phyloP scores from a whole-genome alignment of 2,329 filamentous ascomycete genomes.

The Magnaporthiopsis incrustans region DNA sequence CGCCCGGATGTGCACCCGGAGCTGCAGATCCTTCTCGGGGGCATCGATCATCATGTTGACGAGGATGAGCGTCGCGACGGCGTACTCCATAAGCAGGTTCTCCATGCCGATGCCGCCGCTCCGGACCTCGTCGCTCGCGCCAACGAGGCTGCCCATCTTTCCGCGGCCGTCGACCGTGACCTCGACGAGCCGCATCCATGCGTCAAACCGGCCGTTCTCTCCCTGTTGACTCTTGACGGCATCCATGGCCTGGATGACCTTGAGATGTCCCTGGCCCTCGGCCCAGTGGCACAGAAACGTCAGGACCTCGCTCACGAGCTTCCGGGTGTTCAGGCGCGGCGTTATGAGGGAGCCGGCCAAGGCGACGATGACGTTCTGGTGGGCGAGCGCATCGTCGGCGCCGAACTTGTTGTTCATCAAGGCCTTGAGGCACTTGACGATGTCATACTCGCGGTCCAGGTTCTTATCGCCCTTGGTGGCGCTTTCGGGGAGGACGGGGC shows the following conservation, averaged over 20 bases:
- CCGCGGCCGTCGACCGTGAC: conserved; percentile 94
- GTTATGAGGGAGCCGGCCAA: conserved; percentile 82
- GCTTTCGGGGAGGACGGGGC: conserved; percentile 56
- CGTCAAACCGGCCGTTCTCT: conserved; percentile 92
- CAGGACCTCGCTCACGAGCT: conserved; percentile 90
- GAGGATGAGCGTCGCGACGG: conserved; percentile 85
- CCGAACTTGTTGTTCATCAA: conserved; percentile 99
- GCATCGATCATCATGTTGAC: conserved; percentile 96
- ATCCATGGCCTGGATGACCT: conserved; percentile 90
- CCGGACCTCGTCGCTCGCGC: conserved; percentile 90
- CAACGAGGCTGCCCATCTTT: conserved; percentile 97
- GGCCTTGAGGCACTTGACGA: conserved; percentile 94
- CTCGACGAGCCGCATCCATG: conserved; percentile 98
- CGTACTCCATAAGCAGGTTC: conserved; percentile 98
- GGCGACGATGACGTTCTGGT: conserved; percentile 84
- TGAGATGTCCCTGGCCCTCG: conserved; percentile 74
- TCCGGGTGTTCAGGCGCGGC: conserved; percentile 81
- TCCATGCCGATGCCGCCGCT: conserved; percentile 98
- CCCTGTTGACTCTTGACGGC: conserved; percentile 79
- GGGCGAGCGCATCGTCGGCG: conserved; percentile 85
- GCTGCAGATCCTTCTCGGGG: conserved; percentile 77
- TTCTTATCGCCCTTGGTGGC: conserved; percentile 59
- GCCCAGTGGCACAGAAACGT: conserved; percentile 96
- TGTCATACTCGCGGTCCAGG: conserved; percentile 89
- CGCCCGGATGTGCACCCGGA: conserved; percentile 88